Conservation (phyloP, 2,329 filamentous ascomycete genomes). For the Lachnum nothofagi region DNA sequence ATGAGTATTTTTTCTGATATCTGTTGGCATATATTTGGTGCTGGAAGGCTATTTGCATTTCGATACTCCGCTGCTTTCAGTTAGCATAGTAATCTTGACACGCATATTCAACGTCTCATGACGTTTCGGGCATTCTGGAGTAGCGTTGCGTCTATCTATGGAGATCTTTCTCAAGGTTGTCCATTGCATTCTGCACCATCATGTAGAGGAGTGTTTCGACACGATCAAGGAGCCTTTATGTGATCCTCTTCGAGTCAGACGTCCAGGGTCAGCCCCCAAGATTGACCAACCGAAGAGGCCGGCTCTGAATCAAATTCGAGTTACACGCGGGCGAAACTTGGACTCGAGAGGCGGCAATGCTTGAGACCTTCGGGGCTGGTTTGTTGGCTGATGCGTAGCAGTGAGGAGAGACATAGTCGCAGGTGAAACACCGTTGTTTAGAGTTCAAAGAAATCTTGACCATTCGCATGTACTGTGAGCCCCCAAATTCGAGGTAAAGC, state of each 20-base stretch:
- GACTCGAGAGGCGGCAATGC: constrained; percentile 6
- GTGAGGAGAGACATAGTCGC: constrained; percentile 1
- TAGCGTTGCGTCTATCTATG: too few relatives aligned
- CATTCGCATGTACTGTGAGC: neutral
- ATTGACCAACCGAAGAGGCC: constrained; percentile 2
- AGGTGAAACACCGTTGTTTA: constrained; percentile 1
- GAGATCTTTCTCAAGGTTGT: neutral
- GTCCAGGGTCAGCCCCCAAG: constrained; percentile 2
- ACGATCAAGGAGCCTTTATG: constrained; percentile 3
- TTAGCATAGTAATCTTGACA: too few relatives aligned
- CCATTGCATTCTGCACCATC: constrained; percentile 3
- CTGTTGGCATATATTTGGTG: constrained; percentile 1
- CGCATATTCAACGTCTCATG: too few relatives aligned
- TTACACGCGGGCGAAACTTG: constrained; percentile 8
- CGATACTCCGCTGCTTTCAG: neutral
- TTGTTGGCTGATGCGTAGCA: constrained; percentile 5
- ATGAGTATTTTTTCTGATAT: neutral
- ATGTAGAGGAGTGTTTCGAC: constrained; percentile 5
- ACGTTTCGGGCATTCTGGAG: too few relatives aligned
- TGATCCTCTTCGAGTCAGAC: constrained; percentile 6
- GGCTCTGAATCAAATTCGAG: constrained; percentile 4
- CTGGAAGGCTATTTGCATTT: constrained; percentile 2
- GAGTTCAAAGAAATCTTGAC: constrained; percentile 5
- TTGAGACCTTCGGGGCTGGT: constrained; percentile 8
- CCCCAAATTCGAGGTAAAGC: neutral